Evolutionary conservation across 768 basidiomycete species (phyloP).

Genomic region (Holtermanniella nyarrowii): DNA sequence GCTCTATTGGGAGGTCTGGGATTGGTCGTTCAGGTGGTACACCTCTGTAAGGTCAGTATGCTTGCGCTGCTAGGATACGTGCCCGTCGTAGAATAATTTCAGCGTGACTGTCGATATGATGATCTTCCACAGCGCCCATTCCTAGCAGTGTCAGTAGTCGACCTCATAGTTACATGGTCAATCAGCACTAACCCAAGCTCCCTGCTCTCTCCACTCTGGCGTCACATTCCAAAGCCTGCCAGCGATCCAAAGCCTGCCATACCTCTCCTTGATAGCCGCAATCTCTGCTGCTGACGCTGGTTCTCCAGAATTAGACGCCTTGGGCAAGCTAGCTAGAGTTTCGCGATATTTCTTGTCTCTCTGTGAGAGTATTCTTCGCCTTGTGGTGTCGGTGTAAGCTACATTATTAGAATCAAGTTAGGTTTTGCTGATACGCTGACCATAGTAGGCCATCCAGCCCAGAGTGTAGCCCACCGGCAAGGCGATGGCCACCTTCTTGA

Average conservation of each 20-base stretch:
- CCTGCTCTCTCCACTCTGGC: constrained; percentile 33
- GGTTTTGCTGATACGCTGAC: constrained; percentile 7
- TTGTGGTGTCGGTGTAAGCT: constrained; percentile 33
- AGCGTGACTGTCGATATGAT: constrained; percentile 19
- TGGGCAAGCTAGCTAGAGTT: constrained; percentile 11
- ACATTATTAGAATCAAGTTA: not conserved
- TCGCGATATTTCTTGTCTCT: constrained; percentile 9
- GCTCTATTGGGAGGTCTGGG: constrained; percentile 26
- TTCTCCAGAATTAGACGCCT: constrained; percentile 7
- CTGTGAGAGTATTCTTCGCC: constrained; percentile 22
- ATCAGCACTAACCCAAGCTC: constrained; percentile 18
- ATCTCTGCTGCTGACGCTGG: constrained; percentile 29
- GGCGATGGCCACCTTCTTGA: constrained; percentile 19
- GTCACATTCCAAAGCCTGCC: constrained; percentile 35
- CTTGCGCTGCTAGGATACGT: not conserved
- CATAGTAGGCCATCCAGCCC: constrained; percentile 28
- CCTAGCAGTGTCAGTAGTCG: constrained; percentile 7
- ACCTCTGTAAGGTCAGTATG: constrained; percentile 10
- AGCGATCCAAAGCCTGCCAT: constrained; percentile 22
- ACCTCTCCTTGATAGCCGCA: constrained; percentile 30
- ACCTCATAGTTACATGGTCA: not conserved
- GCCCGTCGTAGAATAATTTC: constrained; percentile 27
- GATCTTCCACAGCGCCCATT: constrained; percentile 33
- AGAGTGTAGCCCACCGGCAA: constrained; percentile 28
- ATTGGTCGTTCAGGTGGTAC: constrained; percentile 31